These are phyloP conservation scores for Fraxinus albicans DNA, from an alignment of 305 asterid species.

Conservation along the genomic window DNA sequence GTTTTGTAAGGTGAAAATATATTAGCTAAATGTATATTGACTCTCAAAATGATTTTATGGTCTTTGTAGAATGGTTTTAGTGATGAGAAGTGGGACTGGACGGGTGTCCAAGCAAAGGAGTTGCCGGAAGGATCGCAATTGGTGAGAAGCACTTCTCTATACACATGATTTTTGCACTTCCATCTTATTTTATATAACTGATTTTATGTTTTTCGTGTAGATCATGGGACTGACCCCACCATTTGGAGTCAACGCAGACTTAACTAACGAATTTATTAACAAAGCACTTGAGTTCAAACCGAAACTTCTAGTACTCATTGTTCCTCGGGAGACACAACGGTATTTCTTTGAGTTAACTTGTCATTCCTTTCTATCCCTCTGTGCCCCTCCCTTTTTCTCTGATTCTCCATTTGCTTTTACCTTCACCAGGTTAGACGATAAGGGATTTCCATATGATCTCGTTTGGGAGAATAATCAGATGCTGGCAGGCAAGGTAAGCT, in stretches of 20 bases:
- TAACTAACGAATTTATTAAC: slow-evolving; percentile 68
- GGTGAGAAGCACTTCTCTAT: slow-evolving; percentile 37
- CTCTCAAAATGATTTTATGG: not conserved
- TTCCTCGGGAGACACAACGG: slow-evolving; percentile 71
- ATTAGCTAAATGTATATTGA: not conserved
- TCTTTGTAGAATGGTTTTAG: slow-evolving; percentile 30
- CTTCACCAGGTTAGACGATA: slow-evolving; percentile 57
- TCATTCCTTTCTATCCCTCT: not conserved
- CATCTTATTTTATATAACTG: not conserved
- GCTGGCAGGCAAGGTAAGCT: slow-evolving; percentile 63
- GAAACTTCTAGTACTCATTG: slow-evolving; percentile 79
- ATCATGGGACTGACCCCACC: slow-evolving; percentile 98
- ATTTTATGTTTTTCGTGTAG: slow-evolving; percentile 36
- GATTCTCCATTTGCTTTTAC: slow-evolving; percentile 1
- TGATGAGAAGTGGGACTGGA: slow-evolving; percentile 57
- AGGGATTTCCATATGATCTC: slow-evolving; percentile 57
- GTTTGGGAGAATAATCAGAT: slow-evolving; percentile 75
- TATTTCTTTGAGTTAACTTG: slow-evolving; percentile 18
- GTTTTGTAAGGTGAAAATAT: not conserved
- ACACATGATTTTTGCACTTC: not conserved
- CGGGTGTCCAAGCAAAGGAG: slow-evolving; percentile 37
- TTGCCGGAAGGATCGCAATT: slow-evolving; percentile 52
- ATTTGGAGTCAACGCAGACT: slow-evolving; percentile 70
- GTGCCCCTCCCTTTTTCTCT: not conserved
- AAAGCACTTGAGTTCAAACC: slow-evolving; percentile 92